A percentile compares a stretch with the other conserved stretches of the same genome.
phyloP scores from a whole-genome alignment of 352 stramenopile genomes.

The Phytophthora kernoviae region DNA sequence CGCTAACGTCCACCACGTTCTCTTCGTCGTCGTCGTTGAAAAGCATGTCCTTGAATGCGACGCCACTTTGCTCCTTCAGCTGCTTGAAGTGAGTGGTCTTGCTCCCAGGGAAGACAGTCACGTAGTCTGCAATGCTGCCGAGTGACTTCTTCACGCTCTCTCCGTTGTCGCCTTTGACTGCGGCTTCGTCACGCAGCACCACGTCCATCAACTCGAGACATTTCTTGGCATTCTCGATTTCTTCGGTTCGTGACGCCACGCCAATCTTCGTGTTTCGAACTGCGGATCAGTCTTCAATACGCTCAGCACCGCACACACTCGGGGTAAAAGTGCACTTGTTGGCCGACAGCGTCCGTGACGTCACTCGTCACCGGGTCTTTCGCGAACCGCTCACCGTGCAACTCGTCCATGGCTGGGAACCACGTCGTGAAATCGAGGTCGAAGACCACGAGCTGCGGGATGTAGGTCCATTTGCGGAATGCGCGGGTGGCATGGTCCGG shows the following conservation, averaged over 20 bases:
- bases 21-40: constrained; percentile 95
- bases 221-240: constrained; percentile 70
- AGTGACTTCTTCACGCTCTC: constrained; percentile 30
- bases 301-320: constrained; percentile 71
- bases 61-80: constrained; percentile 83
- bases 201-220: constrained; percentile 72
- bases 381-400: constrained; percentile 71
- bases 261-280: constrained; percentile 51
- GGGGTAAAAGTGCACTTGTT: constrained; percentile 81
- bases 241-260: constrained; percentile 67
- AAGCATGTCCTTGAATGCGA: constrained; percentile 94
- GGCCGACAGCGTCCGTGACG: constrained; percentile 66
- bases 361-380: constrained; percentile 53
- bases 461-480: constrained; percentile 47
- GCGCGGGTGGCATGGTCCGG: constrained; percentile 8
- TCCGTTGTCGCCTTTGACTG: background rate
- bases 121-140: constrained; percentile 59
- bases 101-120: constrained; percentile 83
- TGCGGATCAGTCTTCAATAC: constrained; percentile 66
- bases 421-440: constrained; percentile 79
- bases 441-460: constrained; percentile 71
- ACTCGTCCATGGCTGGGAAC: constrained; percentile 86
- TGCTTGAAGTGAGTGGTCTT: constrained; percentile 92
- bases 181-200: constrained; percentile 6
- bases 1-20: constrained; percentile 71